Percentiles rank a stretch among this genome's conserved stretches.
phyloP scores from a whole-genome alignment of 495 filamentous ascomycete species.

The Penicillium psychrofluorescens region DNA sequence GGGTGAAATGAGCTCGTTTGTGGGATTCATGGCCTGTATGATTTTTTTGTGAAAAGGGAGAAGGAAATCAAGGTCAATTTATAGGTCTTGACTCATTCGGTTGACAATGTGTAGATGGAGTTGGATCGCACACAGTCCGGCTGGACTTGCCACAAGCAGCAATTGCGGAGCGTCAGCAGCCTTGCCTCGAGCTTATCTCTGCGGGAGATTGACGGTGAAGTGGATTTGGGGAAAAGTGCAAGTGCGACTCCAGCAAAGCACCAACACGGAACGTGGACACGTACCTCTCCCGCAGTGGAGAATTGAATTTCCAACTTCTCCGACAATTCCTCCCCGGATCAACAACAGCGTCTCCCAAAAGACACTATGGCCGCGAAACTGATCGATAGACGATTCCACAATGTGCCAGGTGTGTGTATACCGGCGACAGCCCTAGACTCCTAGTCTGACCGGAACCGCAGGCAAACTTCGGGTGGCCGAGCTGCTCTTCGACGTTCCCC shows the following conservation, averaged over 20 bases:
- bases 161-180: neutral
- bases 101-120: too few relatives aligned
- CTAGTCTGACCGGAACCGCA: slow-evolving; percentile 19
- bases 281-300: too few relatives aligned
- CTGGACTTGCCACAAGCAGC: slow-evolving; percentile 10
- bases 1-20: too few relatives aligned
- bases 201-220: neutral
- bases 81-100: neutral
- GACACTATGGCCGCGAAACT: slow-evolving; percentile 35
- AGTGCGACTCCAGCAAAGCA: too few relatives aligned
- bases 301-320: too few relatives aligned
- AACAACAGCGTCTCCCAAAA: too few relatives aligned
- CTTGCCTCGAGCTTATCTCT: neutral
- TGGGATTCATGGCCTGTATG: too few relatives aligned
- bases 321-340: too few relatives aligned
- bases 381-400: slow-evolving; percentile 36
- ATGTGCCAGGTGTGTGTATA: slow-evolving; percentile 33
- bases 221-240: neutral
- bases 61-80: neutral
- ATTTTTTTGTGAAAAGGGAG: too few relatives aligned
- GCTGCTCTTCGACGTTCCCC: slow-evolving; percentile 78
- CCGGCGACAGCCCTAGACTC: neutral
- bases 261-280: too few relatives aligned
- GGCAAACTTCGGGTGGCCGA: slow-evolving; percentile 73
- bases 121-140: neutral